phyloP scores from a whole-genome alignment of 257 asterid species.

The Solanum stenotomum region DNA sequence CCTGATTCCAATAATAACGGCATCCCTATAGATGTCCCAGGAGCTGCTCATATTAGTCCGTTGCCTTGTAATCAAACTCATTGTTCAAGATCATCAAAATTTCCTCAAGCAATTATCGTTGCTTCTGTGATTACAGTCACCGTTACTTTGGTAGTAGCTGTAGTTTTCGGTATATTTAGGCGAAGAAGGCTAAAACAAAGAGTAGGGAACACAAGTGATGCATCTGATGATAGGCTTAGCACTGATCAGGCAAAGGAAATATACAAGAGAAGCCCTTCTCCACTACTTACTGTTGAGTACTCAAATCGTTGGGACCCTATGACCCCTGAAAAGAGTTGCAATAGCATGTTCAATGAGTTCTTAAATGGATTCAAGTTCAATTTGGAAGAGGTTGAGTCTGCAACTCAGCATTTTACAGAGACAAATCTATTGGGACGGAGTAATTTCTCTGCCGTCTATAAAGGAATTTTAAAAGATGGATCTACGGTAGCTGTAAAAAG shows the following conservation, averaged over 20 bases:
- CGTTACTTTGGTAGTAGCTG: conserved; percentile 17
- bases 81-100: conserved; percentile 50
- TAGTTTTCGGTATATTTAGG: conserved; percentile 21
- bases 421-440: conserved; percentile 68
- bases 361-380: conserved; percentile 47
- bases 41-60: conserved; percentile 32
- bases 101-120: conserved; percentile 40
- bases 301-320: conserved; percentile 42
- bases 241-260: conserved; percentile 31
- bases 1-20: conserved; percentile 7
- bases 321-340: conserved; percentile 23
- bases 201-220: conserved; percentile 50
- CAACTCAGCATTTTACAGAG: conserved; percentile 89
- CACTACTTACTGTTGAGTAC: conserved; percentile 38
- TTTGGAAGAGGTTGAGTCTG: conserved; percentile 84
- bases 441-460: conserved; percentile 66
- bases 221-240: conserved; percentile 39
- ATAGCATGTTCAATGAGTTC: conserved; percentile 21
- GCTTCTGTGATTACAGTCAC: conserved; percentile 32
- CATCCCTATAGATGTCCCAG: conserved; percentile 23
- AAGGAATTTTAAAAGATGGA: conserved; percentile 79
- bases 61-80: conserved; percentile 37
- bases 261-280: conserved; percentile 47
- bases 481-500: conserved; percentile 65
- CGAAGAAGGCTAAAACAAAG: conserved; percentile 54